Conservation (phyloP, 768 basidiomycete genomes). For the Crucibulum laeve region DNA sequence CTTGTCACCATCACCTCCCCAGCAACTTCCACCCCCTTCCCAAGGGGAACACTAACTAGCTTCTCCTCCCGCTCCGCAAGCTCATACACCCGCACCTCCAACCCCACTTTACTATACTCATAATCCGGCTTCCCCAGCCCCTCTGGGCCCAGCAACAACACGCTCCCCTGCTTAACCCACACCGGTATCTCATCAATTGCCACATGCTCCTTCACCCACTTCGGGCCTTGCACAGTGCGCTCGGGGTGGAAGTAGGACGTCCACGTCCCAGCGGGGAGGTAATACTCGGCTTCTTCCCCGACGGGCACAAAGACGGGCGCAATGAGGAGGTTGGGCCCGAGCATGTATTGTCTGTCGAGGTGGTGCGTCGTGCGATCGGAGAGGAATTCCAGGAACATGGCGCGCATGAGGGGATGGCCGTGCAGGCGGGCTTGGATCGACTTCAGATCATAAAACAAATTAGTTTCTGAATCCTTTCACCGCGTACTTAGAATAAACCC, state of each 20-base stretch:
- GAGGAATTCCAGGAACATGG: conserved; percentile 65
- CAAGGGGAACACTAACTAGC: conserved; percentile 36
- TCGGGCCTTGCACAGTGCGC: conserved; percentile 51
- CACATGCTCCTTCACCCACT: conserved; percentile 61
- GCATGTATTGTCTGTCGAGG: conserved; percentile 58
- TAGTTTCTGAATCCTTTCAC: neutral
- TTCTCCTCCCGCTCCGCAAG: conserved; percentile 36
- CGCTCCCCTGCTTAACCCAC: conserved; percentile 56
- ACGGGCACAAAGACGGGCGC: conserved; percentile 57
- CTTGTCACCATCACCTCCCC: conserved; percentile 31
- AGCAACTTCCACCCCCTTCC: conserved; percentile 34
- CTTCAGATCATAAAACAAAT: conserved; percentile 21
- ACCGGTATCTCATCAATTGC: conserved; percentile 62
- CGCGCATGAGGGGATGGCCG: conserved; percentile 56
- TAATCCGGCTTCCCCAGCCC: conserved; percentile 56
- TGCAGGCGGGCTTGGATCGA: conserved; percentile 45
- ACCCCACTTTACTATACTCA: conserved; percentile 39
- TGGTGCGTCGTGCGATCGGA: conserved; percentile 55
- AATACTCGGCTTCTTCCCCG: conserved; percentile 53
- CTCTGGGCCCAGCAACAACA: conserved; percentile 55
- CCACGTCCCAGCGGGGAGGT: conserved; percentile 58
- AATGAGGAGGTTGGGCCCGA: conserved; percentile 53
- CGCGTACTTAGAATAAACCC: conserved; percentile 10
- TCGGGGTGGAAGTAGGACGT: conserved; percentile 54
- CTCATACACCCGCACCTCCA: conserved; percentile 53